A percentile compares a stretch with the other conserved stretches of the same genome.
phyloP scores from a whole-genome alignment of 768 basidiomycete genomes.

The Agrocybe praecox region DNA sequence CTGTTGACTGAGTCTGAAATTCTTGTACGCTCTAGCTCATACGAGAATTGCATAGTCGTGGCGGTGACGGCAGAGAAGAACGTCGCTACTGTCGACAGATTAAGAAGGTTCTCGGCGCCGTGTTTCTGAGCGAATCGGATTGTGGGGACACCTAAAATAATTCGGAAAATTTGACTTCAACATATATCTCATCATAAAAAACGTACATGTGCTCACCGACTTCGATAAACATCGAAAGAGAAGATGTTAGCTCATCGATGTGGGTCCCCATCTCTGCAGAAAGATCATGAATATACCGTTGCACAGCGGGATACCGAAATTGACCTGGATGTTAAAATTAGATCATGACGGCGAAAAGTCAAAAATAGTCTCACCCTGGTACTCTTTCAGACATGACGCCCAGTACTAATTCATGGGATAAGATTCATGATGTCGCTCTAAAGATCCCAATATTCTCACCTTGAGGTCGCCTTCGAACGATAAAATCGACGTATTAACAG shows the following conservation, averaged over 20 bases:
- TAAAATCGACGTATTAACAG: slow-evolving; percentile 65
- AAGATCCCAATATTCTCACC: slow-evolving; percentile 33
- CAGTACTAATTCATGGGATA: slow-evolving; percentile 53
- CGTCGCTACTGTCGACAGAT: slow-evolving; percentile 76
- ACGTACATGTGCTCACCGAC: slow-evolving; percentile 48
- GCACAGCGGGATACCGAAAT: slow-evolving; percentile 72
- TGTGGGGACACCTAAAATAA: slow-evolving; percentile 62
- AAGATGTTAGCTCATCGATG: slow-evolving; percentile 65
- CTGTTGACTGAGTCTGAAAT: slow-evolving; percentile 61
- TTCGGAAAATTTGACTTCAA: background rate
- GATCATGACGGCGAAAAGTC: background rate
- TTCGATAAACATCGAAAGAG: slow-evolving; percentile 76
- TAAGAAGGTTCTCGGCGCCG: slow-evolving; percentile 67
- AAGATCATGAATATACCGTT: slow-evolving; percentile 74
- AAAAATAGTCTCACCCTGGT: slow-evolving; percentile 45
- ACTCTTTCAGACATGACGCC: slow-evolving; percentile 71
- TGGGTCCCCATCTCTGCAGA: slow-evolving; percentile 78
- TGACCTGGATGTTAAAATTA: slow-evolving; percentile 46
- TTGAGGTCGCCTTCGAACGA: slow-evolving; percentile 73
- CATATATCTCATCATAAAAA: no score
- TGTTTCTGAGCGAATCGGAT: slow-evolving; percentile 80
- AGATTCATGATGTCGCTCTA: slow-evolving; percentile 1
- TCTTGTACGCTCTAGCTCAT: slow-evolving; percentile 33
- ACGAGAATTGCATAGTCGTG: slow-evolving; percentile 73
- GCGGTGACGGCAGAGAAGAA: slow-evolving; percentile 80